Conservation (phyloP, 768 basidiomycete species). For the Trametes punicea region DNA sequence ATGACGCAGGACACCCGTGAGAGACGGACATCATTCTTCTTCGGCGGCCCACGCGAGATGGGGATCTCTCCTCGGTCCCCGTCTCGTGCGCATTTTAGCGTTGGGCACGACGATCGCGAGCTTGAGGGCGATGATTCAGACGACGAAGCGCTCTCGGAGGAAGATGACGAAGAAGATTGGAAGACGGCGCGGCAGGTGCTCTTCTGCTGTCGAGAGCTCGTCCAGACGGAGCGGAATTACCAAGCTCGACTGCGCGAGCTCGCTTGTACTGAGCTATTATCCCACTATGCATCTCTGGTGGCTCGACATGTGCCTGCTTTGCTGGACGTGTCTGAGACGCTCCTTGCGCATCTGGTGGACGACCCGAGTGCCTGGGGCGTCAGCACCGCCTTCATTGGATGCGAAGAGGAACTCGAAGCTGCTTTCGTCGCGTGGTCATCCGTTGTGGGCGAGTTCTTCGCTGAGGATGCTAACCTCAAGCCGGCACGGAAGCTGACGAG, state of each 20-base stretch:
- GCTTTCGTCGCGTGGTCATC: constrained; percentile 58
- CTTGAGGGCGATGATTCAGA: constrained; percentile 20
- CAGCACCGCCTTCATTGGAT: constrained; percentile 53
- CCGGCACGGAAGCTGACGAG: constrained; percentile 16
- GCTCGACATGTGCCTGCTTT: constrained; percentile 49
- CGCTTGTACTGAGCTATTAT: constrained; percentile 35
- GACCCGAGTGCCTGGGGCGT: constrained; percentile 69
- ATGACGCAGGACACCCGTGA: constrained; percentile 11
- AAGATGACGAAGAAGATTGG: constrained; percentile 33
- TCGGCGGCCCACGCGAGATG: constrained; percentile 18
- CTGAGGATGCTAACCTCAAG: constrained; percentile 14
- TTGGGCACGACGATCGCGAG: constrained; percentile 18
- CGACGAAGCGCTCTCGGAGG: constrained; percentile 19
- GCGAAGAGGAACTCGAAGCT: constrained; percentile 48
- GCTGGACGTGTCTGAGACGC: constrained; percentile 45
- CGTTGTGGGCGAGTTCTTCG: constrained; percentile 45
- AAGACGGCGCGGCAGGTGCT: constrained; percentile 38
- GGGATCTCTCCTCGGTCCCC: constrained; percentile 11
- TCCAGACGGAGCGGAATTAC: constrained; percentile 46
- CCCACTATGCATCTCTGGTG: constrained; percentile 51
- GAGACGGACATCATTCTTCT: constrained; percentile 18
- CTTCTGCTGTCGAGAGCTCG: constrained; percentile 45
- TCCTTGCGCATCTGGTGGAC: constrained; percentile 49
- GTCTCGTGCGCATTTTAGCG: constrained; percentile 16
- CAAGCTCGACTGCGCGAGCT: constrained; percentile 37